Base-by-base conservation (phyloP, 306 rosid genomes). In the Citrullus mucosospermus region DNA sequence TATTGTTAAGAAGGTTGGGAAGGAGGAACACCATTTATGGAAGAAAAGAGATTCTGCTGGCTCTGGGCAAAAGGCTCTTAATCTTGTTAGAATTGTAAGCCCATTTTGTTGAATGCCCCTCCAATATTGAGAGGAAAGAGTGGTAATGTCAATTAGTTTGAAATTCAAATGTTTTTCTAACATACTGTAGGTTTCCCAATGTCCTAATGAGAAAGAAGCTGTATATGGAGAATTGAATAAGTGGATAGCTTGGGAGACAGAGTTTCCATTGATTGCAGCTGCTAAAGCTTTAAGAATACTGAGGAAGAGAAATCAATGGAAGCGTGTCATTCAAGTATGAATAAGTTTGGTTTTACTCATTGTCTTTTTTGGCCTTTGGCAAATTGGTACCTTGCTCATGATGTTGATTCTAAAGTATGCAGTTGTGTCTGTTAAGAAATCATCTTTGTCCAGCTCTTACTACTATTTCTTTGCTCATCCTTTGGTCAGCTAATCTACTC, bases 221-320 rank as follows among this genome's bases (percentile, higher is more conserved):
- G 90, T 95, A 54, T 95, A 87, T 86, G 92, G 97, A 28, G 99
- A 95, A 73, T 85, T 95, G 78, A 93, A 95, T 83, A 92, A 92
- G 88, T 95, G 97, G 97, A 82, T 79, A 2, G 97, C 97, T 80
- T 92, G 97, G 97, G 99, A 95, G 88, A 88, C 88, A 22, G 97
- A 92, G 86, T 95, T 95, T 80, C 97, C 99, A 8, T 51, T 92
- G 90, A 86, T 95, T 86, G 96, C 97, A 53, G 93, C 79, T 7
- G 85, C 87, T 9, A 92, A 92, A 88, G 97, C 97, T 83, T 88
- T 95, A 84, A 91, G 78, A 79, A 87, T 92, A 78, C 76, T 92
- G 57, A 82, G 89, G 85, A 86, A 81, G 79, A 87, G 88, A 84
- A 70, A 86, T 61, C 96, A 91, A 77, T 92, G 97, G 97, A 85